A percentile compares a stretch with the other conserved stretches of the same genome.
Evolutionary conservation across 805 yeast species (phyloP).

Genomic region (Kodamaea leandrae): DNA sequence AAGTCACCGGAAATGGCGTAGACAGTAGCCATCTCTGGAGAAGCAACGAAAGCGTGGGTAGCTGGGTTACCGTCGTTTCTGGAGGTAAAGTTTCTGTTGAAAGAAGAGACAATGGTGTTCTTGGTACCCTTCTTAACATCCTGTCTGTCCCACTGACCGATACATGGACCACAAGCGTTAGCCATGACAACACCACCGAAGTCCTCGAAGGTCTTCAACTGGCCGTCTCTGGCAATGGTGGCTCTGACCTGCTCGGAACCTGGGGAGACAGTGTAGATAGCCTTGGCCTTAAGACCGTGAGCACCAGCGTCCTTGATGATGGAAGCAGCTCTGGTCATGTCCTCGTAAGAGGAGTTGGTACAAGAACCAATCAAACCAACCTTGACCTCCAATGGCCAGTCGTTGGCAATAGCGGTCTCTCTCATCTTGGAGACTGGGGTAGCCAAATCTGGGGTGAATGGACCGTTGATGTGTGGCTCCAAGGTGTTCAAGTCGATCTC

Average conservation of each 20-base stretch:
- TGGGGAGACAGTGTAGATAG: slow-evolving; percentile 90
- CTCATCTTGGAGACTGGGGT: slow-evolving; percentile 87
- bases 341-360: slow-evolving; percentile 97
- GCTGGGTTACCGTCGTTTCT: slow-evolving; percentile 98
- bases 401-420: slow-evolving; percentile 62
- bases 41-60: slow-evolving; percentile 94
- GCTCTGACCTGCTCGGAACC: slow-evolving; percentile 99
- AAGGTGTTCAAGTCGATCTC: slow-evolving; percentile 83
- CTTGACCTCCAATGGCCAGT: slow-evolving; percentile 83
- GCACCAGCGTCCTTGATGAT: slow-evolving; percentile 81
- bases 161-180: slow-evolving; percentile 99
- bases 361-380: slow-evolving; percentile 98
- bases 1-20: slow-evolving; percentile 95
- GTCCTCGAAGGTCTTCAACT: slow-evolving; percentile 72
- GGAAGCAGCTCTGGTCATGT: slow-evolving; percentile 94
- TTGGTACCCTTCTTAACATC: slow-evolving; percentile 90
- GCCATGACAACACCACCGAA: slow-evolving; percentile 93
- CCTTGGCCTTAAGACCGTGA: slow-evolving; percentile 85
- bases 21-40: slow-evolving; percentile 95
- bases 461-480: slow-evolving; percentile 97
- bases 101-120: slow-evolving; percentile 95
- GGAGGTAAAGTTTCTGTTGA: slow-evolving; percentile 97
- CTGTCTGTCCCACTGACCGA: slow-evolving; percentile 98
- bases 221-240: slow-evolving; percentile 93
- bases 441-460: slow-evolving; percentile 96